A percentile compares a stretch with the other conserved stretches of the same genome.
These are phyloP conservation scores for Quaeritorhiza haematococci DNA, from an alignment of 371 early-diverging fungal genomes.

Conservation along the genomic window DNA sequence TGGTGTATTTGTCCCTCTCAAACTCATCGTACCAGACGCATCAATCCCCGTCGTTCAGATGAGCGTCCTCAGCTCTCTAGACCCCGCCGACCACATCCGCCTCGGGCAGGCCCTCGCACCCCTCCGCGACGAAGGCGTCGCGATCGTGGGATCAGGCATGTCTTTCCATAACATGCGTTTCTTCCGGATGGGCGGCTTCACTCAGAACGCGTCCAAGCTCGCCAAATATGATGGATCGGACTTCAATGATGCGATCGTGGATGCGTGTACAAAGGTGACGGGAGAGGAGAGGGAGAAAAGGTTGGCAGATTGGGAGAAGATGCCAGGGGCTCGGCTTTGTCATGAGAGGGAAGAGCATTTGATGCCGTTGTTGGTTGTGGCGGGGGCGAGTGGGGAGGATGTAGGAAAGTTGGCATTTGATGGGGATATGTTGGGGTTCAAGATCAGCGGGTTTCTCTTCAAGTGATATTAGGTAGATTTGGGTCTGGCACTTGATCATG, in stretches of 20 bases:
- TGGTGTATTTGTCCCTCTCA: slow-evolving; percentile 28
- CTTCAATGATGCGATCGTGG: not conserved
- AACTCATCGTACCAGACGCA: slow-evolving; percentile 12
- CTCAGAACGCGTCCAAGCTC: not conserved
- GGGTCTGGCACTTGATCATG: too few relatives aligned
- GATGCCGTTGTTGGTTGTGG: slow-evolving; percentile 34
- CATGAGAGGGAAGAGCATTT: slow-evolving; percentile 37
- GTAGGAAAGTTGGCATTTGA: too few relatives aligned
- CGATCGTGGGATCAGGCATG: slow-evolving; percentile 34
- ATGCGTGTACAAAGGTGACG: not conserved
- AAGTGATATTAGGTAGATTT: too few relatives aligned
- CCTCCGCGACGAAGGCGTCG: slow-evolving; percentile 28
- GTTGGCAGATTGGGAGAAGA: slow-evolving; percentile 4
- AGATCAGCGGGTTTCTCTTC: too few relatives aligned
- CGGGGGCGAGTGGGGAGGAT: too few relatives aligned
- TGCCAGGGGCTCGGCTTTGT: not conserved
- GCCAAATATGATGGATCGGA: too few relatives aligned
- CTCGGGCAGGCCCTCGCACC: slow-evolving; percentile 25
- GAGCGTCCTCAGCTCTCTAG: slow-evolving; percentile 13
- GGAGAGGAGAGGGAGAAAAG: not conserved
- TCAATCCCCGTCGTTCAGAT: slow-evolving; percentile 30
- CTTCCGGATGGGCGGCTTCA: not conserved
- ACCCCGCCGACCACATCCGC: slow-evolving; percentile 17
- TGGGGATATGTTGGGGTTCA: too few relatives aligned
- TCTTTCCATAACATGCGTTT: slow-evolving; percentile 29